These are phyloP conservation scores for Xanthoconium separans DNA, from an alignment of 1,284 basidiomycete genomes.

Conservation along the genomic window DNA sequence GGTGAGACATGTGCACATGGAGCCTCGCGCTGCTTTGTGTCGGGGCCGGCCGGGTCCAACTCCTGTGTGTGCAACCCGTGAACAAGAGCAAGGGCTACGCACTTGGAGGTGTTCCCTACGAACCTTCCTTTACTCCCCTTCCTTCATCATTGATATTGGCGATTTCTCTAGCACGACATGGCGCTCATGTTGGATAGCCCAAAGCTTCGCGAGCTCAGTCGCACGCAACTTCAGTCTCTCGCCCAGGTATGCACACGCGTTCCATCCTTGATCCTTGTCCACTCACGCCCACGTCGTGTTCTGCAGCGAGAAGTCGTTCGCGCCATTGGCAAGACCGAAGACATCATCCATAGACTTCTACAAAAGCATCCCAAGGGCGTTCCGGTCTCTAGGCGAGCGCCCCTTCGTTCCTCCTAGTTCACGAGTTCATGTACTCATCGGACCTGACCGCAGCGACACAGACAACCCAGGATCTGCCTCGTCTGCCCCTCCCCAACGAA, in stretches of 20 bases:
- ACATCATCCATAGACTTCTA: constrained; percentile 26
- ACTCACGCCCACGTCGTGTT: background rate
- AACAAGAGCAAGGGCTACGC: background rate
- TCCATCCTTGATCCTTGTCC: no score
- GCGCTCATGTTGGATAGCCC: constrained; percentile 14
- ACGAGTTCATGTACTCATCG: background rate
- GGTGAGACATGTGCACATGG: no score
- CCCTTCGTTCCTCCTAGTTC: background rate
- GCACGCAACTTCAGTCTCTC: constrained; percentile 25
- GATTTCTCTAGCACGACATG: background rate
- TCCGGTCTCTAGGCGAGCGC: constrained; percentile 15
- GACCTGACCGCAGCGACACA: constrained; percentile 5
- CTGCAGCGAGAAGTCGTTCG: constrained; percentile 23
- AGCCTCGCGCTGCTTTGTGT: background rate
- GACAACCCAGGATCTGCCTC: constrained; percentile 1
- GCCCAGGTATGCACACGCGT: constrained; percentile 21
- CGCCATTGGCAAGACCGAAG: constrained; percentile 28
- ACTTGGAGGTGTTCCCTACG: background rate
- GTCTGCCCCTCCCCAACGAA: background rate
- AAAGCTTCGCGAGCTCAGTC: constrained; percentile 22
- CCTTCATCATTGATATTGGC: background rate
- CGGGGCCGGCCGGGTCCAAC: background rate
- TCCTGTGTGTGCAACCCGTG: background rate
- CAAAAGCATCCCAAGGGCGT: constrained; percentile 29
- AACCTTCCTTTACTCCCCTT: background rate